Percentiles rank a stretch among this genome's conserved stretches.
Evolutionary conservation across 495 filamentous ascomycete genomes (phyloP).

Genomic region (Parmelia sp.): DNA sequence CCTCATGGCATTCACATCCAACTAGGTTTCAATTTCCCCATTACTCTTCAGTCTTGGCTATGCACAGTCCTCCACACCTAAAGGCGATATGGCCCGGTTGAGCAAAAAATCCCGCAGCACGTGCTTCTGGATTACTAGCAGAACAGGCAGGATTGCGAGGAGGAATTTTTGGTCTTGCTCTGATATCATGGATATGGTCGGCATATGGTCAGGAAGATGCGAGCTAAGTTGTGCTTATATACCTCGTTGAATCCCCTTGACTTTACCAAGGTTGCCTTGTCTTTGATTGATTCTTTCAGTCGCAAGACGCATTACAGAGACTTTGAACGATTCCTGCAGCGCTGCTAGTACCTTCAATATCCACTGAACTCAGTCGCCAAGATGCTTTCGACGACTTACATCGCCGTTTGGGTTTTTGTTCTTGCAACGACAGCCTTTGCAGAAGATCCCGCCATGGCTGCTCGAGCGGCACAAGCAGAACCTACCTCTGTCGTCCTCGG

Average conservation of each 20-base stretch:
- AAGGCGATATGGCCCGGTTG: not conserved
- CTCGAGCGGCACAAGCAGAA: slow-evolving; percentile 3
- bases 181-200: not conserved
- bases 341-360: not conserved
- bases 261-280: not conserved
- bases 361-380: not conserved
- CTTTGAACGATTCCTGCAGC: not conserved
- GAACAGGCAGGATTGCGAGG: not conserved
- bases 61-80: slow-evolving; percentile 3
- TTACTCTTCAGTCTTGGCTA: not conserved
- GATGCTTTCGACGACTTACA: not conserved
- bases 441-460: not conserved
- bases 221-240: not conserved
- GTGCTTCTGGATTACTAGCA: not conserved
- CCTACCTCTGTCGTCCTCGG: slow-evolving; percentile 8
- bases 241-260: not conserved
- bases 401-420: slow-evolving; percentile 2
- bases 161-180: not conserved
- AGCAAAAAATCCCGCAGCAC: not conserved
- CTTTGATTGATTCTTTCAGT: not conserved
- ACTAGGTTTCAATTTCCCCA: not conserved
- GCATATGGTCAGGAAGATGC: not conserved
- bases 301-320: too few relatives aligned
- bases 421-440: not conserved
- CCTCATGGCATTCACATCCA: not conserved